Conservation (phyloP, 495 filamentous ascomycete genomes). For the Annulohypoxylon moriforme region DNA sequence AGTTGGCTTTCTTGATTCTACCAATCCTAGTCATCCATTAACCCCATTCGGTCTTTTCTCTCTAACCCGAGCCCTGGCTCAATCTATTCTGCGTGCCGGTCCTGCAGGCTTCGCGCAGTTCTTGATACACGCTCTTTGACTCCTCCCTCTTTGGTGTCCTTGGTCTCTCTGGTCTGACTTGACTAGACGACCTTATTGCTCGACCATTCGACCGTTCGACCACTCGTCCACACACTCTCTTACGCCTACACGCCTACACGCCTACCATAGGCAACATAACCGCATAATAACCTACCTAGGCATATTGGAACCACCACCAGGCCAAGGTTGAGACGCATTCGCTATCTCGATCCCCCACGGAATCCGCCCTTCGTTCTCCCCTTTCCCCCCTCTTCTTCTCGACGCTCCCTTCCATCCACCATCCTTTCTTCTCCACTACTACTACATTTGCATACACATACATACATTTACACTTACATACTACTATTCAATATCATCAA, state of each 20-base stretch:
- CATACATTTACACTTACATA: conserved; percentile 4
- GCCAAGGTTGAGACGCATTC: conserved; percentile 34
- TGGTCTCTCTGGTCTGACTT: conserved; percentile 3
- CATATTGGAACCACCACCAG: conserved; percentile 8
- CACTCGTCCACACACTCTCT: background rate
- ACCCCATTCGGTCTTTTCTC: conserved; percentile 34
- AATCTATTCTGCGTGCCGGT: conserved; percentile 38
- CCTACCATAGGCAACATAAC: conserved; percentile 9
- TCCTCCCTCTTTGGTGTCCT: conserved; percentile 3
- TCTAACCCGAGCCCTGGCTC: conserved; percentile 24
- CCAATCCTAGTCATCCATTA: conserved; percentile 35
- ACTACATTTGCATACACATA: background rate
- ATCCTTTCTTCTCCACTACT: conserved; percentile 7
- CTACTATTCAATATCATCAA: conserved; percentile 17
- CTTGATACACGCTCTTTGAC: conserved; percentile 26
- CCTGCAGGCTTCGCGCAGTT: conserved; percentile 20
- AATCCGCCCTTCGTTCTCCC: conserved; percentile 24
- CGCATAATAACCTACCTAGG: conserved; percentile 16
- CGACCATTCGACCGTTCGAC: conserved; percentile 14
- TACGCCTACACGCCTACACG: too few relatives aligned
- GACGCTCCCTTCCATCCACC: conserved; percentile 16
- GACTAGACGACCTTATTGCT: conserved; percentile 2
- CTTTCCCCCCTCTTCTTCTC: conserved; percentile 23
- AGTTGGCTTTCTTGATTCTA: conserved; percentile 42
- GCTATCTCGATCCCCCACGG: conserved; percentile 46